These are phyloP conservation scores for Penicillium expansum DNA, from an alignment of 2,329 filamentous ascomycete species.

Conservation along the genomic window DNA sequence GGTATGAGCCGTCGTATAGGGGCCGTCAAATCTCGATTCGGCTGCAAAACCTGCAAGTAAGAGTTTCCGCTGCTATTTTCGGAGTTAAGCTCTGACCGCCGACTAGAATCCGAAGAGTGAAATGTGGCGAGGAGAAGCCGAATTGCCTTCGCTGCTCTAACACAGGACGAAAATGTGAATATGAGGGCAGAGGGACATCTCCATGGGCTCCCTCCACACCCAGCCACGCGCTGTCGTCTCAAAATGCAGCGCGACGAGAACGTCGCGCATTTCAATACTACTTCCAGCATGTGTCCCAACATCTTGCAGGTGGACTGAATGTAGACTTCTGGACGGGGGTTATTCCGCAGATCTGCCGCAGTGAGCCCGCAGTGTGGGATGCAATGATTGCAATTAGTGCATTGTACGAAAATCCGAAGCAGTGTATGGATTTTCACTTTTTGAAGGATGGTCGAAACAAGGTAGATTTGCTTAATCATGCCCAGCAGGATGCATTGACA, in stretches of 20 bases:
- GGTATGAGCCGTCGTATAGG: conserved; percentile 8
- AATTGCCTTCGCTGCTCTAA: conserved; percentile 18
- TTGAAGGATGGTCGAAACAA: not conserved
- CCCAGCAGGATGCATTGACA: conserved; percentile 23
- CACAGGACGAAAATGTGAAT: conserved; percentile 22
- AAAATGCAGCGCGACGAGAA: conserved; percentile 13
- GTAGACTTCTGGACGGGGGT: conserved; percentile 23
- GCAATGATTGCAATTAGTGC: conserved; percentile 24
- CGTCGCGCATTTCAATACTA: conserved; percentile 29
- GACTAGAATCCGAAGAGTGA: conserved; percentile 20
- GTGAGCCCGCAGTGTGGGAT: conserved; percentile 27
- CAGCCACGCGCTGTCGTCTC: not conserved
- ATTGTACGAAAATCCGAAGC: conserved; percentile 20
- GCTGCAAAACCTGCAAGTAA: conserved; percentile 23
- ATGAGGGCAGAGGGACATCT: not conserved
- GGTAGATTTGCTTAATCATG: not conserved
- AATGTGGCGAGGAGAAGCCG: conserved; percentile 29
- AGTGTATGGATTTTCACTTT: conserved; percentile 11
- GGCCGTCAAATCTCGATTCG: conserved; percentile 12
- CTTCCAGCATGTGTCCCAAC: conserved; percentile 17
- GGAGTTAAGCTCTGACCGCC: not conserved
- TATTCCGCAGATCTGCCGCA: conserved; percentile 21
- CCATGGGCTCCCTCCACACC: not conserved
- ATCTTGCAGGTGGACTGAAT: conserved; percentile 16
- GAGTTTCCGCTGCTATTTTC: not conserved